Evolutionary conservation across 1,139 yeast species (phyloP), one percentile per base, ranked within the genome.

Genomic region (Suhomyces wounanorum): DNA sequence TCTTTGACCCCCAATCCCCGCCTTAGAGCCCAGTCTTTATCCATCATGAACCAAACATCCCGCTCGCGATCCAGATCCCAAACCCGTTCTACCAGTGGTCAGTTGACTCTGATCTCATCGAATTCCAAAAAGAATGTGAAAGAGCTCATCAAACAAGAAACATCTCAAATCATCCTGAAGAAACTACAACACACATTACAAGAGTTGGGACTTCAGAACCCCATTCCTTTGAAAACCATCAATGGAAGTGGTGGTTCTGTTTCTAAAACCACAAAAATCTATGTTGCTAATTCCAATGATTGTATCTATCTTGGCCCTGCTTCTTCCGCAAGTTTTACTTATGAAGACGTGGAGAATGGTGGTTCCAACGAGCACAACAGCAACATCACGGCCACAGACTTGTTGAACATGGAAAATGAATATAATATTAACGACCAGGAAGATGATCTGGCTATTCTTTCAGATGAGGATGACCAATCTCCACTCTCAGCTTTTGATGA

Each of bases 271-370:
- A 55, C 69, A 21, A 66, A 63, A 49, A 52, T 74, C 3, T 73
- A 71, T 51, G 73, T 77, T 39, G 69, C 80, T 36, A 77, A 75
- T 54, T 58, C 77, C 16, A 72, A 71, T 55, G 77, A 76, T 54
- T 73, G 78, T 47, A 67, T 77, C 11, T 77, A 68, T 55, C 61
- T 77, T 45, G 70, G 79, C 1, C 77, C 80, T 4, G 72, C 80
- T 0, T 63, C 69, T 18, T 68, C 78, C 3, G 73, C 78, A 18
- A 72, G 77, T 53, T 74, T 72, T 53, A 73, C 79, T 10, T 75
- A 75, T 56, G 81, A 75, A 53, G 81, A 77, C 52, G 77, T 67
- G 13, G 81, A 75, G 52, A 73, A 73, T 56, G 81, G 75, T 8
- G 73, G 74, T 1, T 61, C 58, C 8, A 58, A 59, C 4, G 52